Evolutionary conservation across 2,329 filamentous ascomycete species (phyloP), one percentile per base, ranked within the genome.

Genomic region (Cladophialophora exuberans): DNA sequence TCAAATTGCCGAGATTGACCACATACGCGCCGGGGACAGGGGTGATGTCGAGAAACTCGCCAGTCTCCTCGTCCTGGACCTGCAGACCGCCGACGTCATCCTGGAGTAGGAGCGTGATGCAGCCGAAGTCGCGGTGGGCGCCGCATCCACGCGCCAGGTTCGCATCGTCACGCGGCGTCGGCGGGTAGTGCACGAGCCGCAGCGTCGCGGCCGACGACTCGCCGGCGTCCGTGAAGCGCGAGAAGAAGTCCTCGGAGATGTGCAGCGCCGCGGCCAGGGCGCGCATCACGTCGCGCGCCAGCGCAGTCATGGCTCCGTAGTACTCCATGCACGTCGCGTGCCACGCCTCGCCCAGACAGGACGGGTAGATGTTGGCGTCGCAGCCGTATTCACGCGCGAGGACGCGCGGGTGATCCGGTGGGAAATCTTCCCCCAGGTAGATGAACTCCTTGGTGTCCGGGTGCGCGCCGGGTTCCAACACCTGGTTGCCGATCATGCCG

Each of bases 21-120:
- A 69, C 63, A 31, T 64, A 63, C 2, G 63, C 43, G 10, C 57
- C 57, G 26, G 70, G 64, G 3, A 74, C 71, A 0, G 78, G 78
- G 7, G 69, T 65, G 1, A 79, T 74, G 51, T 70, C 62, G 13
- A 73, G 70, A 76, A 76, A 83, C 9, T 70, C 67, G 10, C 70
- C 67, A 7, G 73, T 74, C 3, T 71, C 58, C n/a, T 64, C 57
- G 47, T 67, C 57, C 64, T 63, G 65, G 1, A 69, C 66, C 26
- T 70, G 63, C 3, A 70, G 50, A 1, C 68, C 67, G 9, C 65
- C 65, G 1, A 58, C 60, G 9, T 55, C 43, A 44, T 68, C 67
- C 38, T 69, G 67, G 2, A 69, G 60, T 4, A 70, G 65, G 6
- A 71, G 63, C 2, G 67, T 70, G 22, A 70, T 63, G n/a, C 62